These are phyloP conservation scores for Solanum aculeatissimum DNA, from an alignment of 305 asterid genomes.

Conservation along the genomic window DNA sequence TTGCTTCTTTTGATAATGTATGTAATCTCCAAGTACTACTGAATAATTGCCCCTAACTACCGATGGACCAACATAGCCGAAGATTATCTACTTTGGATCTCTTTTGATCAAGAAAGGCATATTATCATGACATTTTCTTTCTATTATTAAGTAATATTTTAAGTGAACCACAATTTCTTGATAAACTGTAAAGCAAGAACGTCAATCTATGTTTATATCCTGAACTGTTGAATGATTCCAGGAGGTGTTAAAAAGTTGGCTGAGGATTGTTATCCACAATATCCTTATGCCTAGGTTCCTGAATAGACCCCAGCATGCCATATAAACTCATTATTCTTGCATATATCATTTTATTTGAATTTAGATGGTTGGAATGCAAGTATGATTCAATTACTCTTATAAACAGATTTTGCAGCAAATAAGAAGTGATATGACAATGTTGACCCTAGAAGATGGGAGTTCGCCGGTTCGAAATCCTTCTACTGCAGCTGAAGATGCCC, in stretches of 20 bases:
- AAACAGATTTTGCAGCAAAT: constrained; percentile 87
- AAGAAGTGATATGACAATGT: constrained; percentile 65
- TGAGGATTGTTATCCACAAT: not conserved
- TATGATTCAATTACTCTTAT: constrained; percentile 1
- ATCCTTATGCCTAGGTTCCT: not conserved
- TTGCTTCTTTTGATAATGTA: not conserved
- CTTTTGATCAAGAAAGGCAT: not conserved
- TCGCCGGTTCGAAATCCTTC: constrained; percentile 85
- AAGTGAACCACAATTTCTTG: not conserved
- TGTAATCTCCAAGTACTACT: not conserved
- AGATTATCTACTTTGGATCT: not conserved
- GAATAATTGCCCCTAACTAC: not conserved
- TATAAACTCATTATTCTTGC: not conserved
- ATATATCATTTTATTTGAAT: not conserved
- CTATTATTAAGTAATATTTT: not conserved
- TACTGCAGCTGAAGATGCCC: constrained; percentile 96
- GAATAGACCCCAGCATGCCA: not conserved
- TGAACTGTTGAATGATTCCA: not conserved
- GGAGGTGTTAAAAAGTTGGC: not conserved
- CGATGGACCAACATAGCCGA: not conserved
- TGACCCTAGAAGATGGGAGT: constrained; percentile 69
- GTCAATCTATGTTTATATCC: not conserved
- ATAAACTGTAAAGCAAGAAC: not conserved
- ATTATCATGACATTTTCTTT: not conserved
- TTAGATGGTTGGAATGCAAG: not conserved